Evolutionary conservation across 2,329 filamentous ascomycete species (phyloP).

Genomic region (Fusarium sororula): DNA sequence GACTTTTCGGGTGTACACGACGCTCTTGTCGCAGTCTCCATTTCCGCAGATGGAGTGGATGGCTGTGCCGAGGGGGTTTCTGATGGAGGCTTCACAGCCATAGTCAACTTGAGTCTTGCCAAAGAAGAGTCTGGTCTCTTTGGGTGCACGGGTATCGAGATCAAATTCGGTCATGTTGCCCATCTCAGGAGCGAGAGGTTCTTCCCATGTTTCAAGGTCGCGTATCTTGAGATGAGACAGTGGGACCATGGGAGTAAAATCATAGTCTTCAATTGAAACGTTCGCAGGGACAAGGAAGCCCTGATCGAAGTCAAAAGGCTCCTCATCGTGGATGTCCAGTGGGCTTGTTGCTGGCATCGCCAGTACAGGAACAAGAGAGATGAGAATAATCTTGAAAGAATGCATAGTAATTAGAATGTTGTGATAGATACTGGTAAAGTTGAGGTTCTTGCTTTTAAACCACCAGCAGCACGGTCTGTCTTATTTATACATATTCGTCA

Average conservation of each 20-base stretch:
- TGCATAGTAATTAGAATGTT: background rate
- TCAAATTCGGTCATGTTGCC: background rate
- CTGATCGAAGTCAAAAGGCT: background rate
- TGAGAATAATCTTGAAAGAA: background rate
- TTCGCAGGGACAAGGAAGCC: background rate
- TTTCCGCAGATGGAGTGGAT: background rate
- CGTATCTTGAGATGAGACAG: background rate
- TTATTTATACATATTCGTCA: background rate
- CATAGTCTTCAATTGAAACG: background rate
- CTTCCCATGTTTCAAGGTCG: background rate
- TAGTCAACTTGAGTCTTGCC: background rate
- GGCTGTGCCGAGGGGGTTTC: background rate
- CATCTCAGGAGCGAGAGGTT: background rate
- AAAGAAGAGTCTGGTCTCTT: background rate
- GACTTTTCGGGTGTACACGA: background rate
- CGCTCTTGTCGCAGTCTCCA: background rate
- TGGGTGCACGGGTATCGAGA: background rate
- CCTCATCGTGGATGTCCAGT: background rate
- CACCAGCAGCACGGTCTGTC: background rate
- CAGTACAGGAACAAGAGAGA: background rate
- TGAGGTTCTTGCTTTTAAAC: rapidly evolving
- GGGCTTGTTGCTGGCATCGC: background rate
- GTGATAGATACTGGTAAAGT: rapidly evolving
- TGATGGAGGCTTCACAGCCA: background rate
- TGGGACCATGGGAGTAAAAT: background rate